Evolutionary conservation across 2,329 filamentous ascomycete species (phyloP).

Genomic region (Fusarium devonianum): DNA sequence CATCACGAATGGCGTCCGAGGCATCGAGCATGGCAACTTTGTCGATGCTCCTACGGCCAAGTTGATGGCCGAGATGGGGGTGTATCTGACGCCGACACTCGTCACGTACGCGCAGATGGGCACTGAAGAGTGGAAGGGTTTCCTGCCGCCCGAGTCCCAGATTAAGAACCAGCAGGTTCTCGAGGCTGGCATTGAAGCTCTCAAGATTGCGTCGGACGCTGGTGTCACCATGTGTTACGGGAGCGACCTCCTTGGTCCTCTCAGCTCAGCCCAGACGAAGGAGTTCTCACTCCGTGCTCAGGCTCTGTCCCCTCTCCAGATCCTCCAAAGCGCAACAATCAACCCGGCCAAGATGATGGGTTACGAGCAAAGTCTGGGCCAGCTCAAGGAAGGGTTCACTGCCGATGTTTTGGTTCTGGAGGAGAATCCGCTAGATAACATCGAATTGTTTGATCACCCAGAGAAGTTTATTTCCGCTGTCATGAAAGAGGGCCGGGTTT

Average conservation of each 20-base stretch:
- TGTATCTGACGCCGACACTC: constrained; percentile 62
- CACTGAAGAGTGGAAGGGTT: constrained; percentile 47
- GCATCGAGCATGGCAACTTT: constrained; percentile 57
- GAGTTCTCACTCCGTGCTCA: constrained; percentile 42
- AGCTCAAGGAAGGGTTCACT: constrained; percentile 56
- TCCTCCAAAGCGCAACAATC: constrained; percentile 46
- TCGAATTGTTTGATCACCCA: constrained; percentile 54
- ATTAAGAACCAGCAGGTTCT: constrained; percentile 60
- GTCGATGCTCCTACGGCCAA: constrained; percentile 51
- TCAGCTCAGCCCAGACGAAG: constrained; percentile 40
- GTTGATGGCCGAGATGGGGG: constrained; percentile 57
- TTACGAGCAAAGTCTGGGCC: constrained; percentile 54
- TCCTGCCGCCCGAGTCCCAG: constrained; percentile 51
- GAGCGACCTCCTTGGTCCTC: constrained; percentile 45
- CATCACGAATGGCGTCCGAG: constrained; percentile 48
- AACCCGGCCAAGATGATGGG: constrained; percentile 59
- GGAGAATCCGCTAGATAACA: constrained; percentile 60
- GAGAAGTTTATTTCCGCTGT: constrained; percentile 57
- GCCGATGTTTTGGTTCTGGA: constrained; percentile 61
- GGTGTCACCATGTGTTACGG: constrained; percentile 64
- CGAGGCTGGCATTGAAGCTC: constrained; percentile 51
- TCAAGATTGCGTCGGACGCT: constrained; percentile 58
- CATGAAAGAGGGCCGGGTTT: constrained; percentile 57
- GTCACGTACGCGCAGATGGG: constrained; percentile 58
- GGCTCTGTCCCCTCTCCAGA: constrained; percentile 27